Evolutionary conservation across 148 eudicot species (phyloP), one percentile per base, ranked within the genome.

Genomic region (Agrostemma githago): DNA sequence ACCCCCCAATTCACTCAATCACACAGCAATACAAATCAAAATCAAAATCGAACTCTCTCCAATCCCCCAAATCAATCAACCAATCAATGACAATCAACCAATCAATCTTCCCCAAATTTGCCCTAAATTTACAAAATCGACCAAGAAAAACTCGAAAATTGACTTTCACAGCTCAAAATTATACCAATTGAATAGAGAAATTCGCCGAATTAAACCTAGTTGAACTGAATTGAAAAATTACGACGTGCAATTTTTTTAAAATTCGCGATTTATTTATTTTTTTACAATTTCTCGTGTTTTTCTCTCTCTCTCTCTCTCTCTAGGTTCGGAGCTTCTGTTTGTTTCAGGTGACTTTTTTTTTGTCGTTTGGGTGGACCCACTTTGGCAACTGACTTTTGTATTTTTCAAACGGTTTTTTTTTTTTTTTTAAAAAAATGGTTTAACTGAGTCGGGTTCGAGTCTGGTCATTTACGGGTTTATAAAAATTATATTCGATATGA

Each of bases 81-180:
- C 34, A 26, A 26, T 26, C 34, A 26, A 26, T 26, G 34, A 26
- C 34, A 26, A 26, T 1, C 34, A 26, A 26, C 9, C 0, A 5
- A 17, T 19, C 63, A 60, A 60, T 20, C 26, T 60, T 5, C 26
- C 54, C 20, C 71, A 5, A 64, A 72, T 62, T 62, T n/a, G 19
- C 70, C 63, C 37, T 20, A 12, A 41, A 70, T 19, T 72, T 26
- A n/a, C 59, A 62, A 39, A 20, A 73, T 40, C 54, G 11, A 65
- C 10, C 37, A 10, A 53, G 19, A n/a, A 46, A 63, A 14, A 12
- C 4, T 12, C 5, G 17, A 61, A 73, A 72, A 69, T 74, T 34
- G 66, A 68, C 64, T 68, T 53, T 57, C 41, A 26, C 61, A 68
- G 66, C 79, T 72, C 63, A 7, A 46, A 69, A 69, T 46, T 14